Conservation (phyloP, 176 grass and related monocot genomes). For the Lolium perenne region DNA sequence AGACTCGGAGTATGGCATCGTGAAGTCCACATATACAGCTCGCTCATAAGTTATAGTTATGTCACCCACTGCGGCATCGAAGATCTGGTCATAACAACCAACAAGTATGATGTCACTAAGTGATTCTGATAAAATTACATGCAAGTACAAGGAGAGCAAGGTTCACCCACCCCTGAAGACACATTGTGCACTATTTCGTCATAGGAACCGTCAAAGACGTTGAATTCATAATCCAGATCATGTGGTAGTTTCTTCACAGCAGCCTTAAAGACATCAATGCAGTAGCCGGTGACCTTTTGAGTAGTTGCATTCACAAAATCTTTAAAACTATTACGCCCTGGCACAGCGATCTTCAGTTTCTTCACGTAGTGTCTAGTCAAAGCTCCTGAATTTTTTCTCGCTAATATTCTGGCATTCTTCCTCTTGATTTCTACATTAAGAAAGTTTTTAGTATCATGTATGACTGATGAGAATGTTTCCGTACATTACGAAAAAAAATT, state of each 20-base stretch:
- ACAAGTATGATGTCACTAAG: background rate
- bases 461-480: background rate
- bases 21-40: constrained; percentile 44
- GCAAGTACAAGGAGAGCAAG: background rate
- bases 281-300: constrained; percentile 47
- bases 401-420: background rate
- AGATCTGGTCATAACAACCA: background rate
- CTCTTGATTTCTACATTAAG: constrained; percentile 10
- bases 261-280: constrained; percentile 69
- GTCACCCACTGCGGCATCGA: constrained; percentile 58
- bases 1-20: constrained; percentile 63
- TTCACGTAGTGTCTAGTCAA: constrained; percentile 33
- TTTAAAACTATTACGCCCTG: constrained; percentile 47
- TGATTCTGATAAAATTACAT: background rate
- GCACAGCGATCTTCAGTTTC: constrained; percentile 57
- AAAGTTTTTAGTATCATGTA: constrained; percentile 1
- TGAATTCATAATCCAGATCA: constrained; percentile 47
- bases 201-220: constrained; percentile 40
- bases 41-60: constrained; percentile 53
- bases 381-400: background rate
- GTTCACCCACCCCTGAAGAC: constrained; percentile 29
- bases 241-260: constrained; percentile 53
- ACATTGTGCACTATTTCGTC: background rate
- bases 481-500: background rate
- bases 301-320: constrained; percentile 57